These are phyloP conservation scores for Kingdonia uniflora DNA, from an alignment of 164 flowering plant species.

Conservation along the genomic window DNA sequence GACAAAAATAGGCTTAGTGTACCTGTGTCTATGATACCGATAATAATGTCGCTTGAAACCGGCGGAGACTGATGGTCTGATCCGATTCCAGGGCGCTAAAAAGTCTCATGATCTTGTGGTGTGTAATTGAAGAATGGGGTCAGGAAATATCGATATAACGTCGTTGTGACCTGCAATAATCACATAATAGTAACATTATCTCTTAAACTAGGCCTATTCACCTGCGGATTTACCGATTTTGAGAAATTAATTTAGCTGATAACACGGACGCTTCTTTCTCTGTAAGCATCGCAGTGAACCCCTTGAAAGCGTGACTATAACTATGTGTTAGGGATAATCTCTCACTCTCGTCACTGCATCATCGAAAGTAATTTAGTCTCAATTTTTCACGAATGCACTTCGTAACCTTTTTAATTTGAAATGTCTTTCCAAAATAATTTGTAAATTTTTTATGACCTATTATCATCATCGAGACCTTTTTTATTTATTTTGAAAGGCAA, in stretches of 20 bases:
- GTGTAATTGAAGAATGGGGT: constrained; percentile 22
- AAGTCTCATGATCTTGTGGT: constrained; percentile 32
- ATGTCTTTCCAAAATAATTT: not conserved
- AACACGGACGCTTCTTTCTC: constrained; percentile 54
- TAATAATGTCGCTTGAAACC: constrained; percentile 11
- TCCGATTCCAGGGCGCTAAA: constrained; percentile 9
- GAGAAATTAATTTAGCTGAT: constrained; percentile 30
- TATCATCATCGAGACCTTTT: too few species aligned
- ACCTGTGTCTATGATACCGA: constrained; percentile 30
- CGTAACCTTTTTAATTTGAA: too few species aligned
- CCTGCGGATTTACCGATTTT: too few species aligned
- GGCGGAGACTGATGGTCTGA: not conserved
- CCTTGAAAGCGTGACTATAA: constrained; percentile 60
- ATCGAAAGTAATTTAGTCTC: not conserved
- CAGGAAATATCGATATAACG: constrained; percentile 23
- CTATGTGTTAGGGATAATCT: constrained; percentile 42
- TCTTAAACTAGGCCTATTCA: too few species aligned
- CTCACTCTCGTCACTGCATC: constrained; percentile 42
- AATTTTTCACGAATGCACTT: too few species aligned
- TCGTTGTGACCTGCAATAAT: constrained; percentile 29
- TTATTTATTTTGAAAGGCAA: not conserved
- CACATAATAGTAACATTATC: too few species aligned
- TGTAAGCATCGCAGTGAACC: constrained; percentile 85
- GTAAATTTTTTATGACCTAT: not conserved
- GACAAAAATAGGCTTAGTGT: too few species aligned